Conservation (phyloP, 306 rosid species). For the Prunus persica region Prunus_persica_NCBIv2 NC_034014.1:12925501-12926000, state of each 20-base stretch:
- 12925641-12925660: background rate
- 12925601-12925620: conserved; percentile 79
- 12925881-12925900: too few species aligned
- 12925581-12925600: conserved; percentile 65
- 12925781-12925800: background rate
- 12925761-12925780: background rate
- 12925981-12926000: background rate
- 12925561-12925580: conserved; percentile 72
- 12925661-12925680: background rate
- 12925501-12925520: conserved; percentile 66
- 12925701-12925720: background rate
- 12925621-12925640: conserved; percentile 63
- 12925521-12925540: conserved; percentile 16
- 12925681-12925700: background rate
- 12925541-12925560: conserved; percentile 79
- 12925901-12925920: too few species aligned
- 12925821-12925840: background rate
- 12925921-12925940: too few species aligned
- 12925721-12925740: background rate
- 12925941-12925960: too few species aligned
- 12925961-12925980: too few species aligned
- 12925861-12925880: too few species aligned
- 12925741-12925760: background rate
- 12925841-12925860: background rate
- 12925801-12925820: background rate